These are phyloP conservation scores for Apophysomyces trapeziformis DNA, from an alignment of 371 early-diverging fungal species.

Conservation along the genomic window DNA sequence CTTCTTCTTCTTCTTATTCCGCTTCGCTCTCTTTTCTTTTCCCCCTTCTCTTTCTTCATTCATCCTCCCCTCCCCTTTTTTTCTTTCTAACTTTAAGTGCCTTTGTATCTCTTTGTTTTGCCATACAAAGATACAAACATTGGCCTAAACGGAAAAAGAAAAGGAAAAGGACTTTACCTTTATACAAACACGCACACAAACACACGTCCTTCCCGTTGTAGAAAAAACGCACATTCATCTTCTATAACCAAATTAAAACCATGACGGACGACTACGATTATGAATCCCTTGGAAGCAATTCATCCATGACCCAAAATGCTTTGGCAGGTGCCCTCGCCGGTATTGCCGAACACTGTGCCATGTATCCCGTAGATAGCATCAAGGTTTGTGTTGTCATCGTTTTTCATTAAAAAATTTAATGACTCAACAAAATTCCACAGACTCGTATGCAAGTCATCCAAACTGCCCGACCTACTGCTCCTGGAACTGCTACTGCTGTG, in stretches of 20 bases:
- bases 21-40: not conserved
- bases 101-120: no score
- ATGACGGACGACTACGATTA: slow-evolving; percentile 77
- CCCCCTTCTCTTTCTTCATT: not conserved
- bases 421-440: slow-evolving; percentile 18
- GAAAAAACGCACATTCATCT: no score
- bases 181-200: no score
- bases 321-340: slow-evolving; percentile 96
- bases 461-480: slow-evolving; percentile 18
- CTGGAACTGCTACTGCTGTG: slow-evolving; percentile 13
- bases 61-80: slow-evolving; percentile 1
- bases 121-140: no score
- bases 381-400: slow-evolving; percentile 65
- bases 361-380: slow-evolving; percentile 95
- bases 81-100: not conserved
- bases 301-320: slow-evolving; percentile 78
- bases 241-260: not conserved
- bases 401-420: not conserved
- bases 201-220: no score
- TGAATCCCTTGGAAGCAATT: slow-evolving; percentile 85
- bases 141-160: no score
- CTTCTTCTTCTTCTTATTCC: slow-evolving; percentile 14
- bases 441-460: slow-evolving; percentile 54
- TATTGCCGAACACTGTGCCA: slow-evolving; percentile 94
- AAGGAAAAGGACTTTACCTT: no score